Percentiles rank a stretch among this genome's conserved stretches.
These are phyloP conservation scores for Cladosporium austrohemisphaericum DNA, from an alignment of 2,329 filamentous ascomycete genomes.

Conservation along the genomic window DNA sequence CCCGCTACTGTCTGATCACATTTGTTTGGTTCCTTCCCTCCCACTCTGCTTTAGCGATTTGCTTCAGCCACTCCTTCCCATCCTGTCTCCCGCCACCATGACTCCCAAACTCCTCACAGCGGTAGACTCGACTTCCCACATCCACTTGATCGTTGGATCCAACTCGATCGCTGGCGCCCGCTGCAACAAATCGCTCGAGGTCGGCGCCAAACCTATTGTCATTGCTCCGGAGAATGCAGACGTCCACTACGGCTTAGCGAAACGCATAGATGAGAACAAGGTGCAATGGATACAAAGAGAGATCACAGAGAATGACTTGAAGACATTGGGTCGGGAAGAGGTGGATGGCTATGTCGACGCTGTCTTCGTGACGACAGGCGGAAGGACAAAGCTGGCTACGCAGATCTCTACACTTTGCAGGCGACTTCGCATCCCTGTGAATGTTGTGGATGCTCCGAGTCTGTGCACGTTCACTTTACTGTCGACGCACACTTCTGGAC, in stretches of 20 bases:
- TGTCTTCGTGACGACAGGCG: conserved; percentile 75
- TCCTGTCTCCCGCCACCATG: conserved; percentile 30
- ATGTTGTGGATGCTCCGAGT: conserved; percentile 80
- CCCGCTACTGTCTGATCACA: no score
- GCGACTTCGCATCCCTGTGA: conserved; percentile 80
- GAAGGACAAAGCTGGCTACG: conserved; percentile 46
- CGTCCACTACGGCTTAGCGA: conserved; percentile 58
- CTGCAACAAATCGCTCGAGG: conserved; percentile 73
- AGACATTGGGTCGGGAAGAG: conserved; percentile 72
- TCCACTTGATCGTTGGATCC: conserved; percentile 82
- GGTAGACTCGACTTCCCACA: conserved; percentile 63
- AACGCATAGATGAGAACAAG: conserved; percentile 62
- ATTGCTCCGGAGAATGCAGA: conserved; percentile 63
- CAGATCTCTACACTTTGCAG: conserved; percentile 73
- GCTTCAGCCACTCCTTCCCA: background rate
- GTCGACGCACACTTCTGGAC: conserved; percentile 83
- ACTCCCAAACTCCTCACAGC: conserved; percentile 64
- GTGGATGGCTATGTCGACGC: conserved; percentile 78
- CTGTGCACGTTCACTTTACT: conserved; percentile 89
- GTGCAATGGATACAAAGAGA: conserved; percentile 62
- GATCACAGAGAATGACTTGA: conserved; percentile 70
- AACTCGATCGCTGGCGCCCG: conserved; percentile 84
- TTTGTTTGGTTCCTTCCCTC: no score
- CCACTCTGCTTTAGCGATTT: background rate
- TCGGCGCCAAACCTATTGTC: conserved; percentile 76